phyloP scores from a whole-genome alignment of 495 filamentous ascomycete genomes.

The Sabuloglossum arenarium region DNA sequence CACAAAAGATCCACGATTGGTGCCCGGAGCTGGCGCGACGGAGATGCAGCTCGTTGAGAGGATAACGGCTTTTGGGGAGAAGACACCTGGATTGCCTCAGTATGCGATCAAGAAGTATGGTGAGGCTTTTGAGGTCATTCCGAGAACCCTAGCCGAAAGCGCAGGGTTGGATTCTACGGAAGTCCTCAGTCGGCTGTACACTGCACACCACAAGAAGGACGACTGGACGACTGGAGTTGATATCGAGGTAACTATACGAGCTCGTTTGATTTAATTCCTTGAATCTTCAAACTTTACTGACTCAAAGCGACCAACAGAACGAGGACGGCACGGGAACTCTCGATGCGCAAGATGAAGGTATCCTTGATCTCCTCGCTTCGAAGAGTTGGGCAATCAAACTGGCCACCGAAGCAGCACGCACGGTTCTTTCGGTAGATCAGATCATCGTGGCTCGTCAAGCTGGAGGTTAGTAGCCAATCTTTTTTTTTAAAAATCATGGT shows the following conservation, averaged over 20 bases:
- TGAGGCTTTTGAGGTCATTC: conserved; percentile 94
- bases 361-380: conserved; percentile 72
- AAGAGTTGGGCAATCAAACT: conserved; percentile 96
- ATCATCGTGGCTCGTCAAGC: conserved; percentile 97
- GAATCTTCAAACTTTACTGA: conserved; percentile 7
- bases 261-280: neutral
- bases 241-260: conserved; percentile 31
- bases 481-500: neutral
- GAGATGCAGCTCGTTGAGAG: conserved; percentile 91
- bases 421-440: conserved; percentile 92
- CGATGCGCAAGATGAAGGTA: conserved; percentile 74
- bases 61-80: conserved; percentile 70
- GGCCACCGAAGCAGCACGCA: conserved; percentile 84
- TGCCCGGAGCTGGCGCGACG: conserved; percentile 87
- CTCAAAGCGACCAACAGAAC: conserved; percentile 23
- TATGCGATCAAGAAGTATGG: conserved; percentile 94
- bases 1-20: conserved; percentile 74
- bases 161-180: conserved; percentile 93
- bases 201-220: conserved; percentile 72
- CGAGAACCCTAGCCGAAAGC: conserved; percentile 79
- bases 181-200: conserved; percentile 75
- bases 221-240: conserved; percentile 86
- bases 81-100: conserved; percentile 78
- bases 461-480: conserved; percentile 26
- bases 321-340: conserved; percentile 59